Evolutionary conservation across 2,329 filamentous ascomycete genomes (phyloP).

Genomic region (Fusarium guadeloupense): DNA sequence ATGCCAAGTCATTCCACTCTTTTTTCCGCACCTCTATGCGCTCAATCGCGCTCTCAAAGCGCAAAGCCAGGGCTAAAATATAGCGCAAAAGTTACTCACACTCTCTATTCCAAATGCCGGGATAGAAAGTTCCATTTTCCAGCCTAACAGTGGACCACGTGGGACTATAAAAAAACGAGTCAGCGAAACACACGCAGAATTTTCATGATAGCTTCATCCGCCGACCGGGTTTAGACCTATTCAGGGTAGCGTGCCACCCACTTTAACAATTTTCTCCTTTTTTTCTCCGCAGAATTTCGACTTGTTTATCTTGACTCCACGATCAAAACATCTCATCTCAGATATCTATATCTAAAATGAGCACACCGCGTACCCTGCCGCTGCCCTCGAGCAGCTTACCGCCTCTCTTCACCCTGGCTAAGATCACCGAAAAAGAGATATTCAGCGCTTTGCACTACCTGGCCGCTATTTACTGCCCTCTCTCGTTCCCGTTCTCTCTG

Average conservation of each 20-base stretch:
- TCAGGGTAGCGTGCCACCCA: constrained; percentile 26
- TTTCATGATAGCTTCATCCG: constrained; percentile 41
- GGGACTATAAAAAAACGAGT: constrained; percentile 14
- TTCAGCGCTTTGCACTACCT: constrained; percentile 47
- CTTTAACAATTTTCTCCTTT: constrained; percentile 14
- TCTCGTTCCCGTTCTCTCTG: constrained; percentile 38
- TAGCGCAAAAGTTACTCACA: not conserved
- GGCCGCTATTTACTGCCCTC: constrained; percentile 52
- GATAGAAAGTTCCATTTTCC: not conserved
- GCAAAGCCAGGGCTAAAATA: not conserved
- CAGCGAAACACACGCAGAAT: constrained; percentile 22
- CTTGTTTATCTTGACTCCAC: not conserved
- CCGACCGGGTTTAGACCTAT: constrained; percentile 28
- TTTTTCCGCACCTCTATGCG: not conserved
- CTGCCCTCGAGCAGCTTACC: constrained; percentile 56
- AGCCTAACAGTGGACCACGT: constrained; percentile 37
- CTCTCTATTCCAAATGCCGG: not conserved
- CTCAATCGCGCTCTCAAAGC: not conserved
- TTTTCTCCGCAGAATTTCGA: not conserved
- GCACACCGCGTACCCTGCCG: constrained; percentile 38
- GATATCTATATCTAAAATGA: constrained; percentile 7
- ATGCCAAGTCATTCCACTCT: not conserved
- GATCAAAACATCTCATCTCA: not conserved
- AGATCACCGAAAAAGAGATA: constrained; percentile 44
- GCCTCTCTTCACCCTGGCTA: constrained; percentile 46